Conservation (phyloP, 169 alveolate genomes). For the Cryptosporidium sp. region DNA sequence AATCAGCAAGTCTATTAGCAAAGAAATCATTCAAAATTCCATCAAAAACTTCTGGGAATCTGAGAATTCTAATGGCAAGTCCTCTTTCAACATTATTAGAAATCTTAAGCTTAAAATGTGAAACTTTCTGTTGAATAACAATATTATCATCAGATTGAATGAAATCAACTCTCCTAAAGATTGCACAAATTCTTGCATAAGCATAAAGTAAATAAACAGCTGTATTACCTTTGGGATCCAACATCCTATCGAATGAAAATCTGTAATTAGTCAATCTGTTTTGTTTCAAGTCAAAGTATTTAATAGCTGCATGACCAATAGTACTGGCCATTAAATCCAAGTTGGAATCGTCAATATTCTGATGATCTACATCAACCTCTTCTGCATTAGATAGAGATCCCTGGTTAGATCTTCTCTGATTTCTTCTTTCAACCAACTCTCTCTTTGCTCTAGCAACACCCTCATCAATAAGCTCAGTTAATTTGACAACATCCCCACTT, state of each 20-base stretch:
- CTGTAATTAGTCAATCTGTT: constrained; percentile 93
- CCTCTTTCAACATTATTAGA: constrained; percentile 81
- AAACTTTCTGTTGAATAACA: constrained; percentile 75
- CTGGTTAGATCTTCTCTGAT: background rate
- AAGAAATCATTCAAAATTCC: constrained; percentile 84
- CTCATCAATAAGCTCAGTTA: constrained; percentile 94
- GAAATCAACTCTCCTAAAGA: constrained; percentile 89
- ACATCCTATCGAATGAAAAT: constrained; percentile 97
- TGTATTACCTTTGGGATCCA: constrained; percentile 96
- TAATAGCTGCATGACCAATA: constrained; percentile 97
- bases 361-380: constrained; percentile 8
- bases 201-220: constrained; percentile 93
- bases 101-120: constrained; percentile 75
- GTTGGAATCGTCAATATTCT: constrained; percentile 55
- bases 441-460: constrained; percentile 94
- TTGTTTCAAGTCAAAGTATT: constrained; percentile 97
- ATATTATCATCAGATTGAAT: constrained; percentile 42
- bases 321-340: constrained; percentile 90
- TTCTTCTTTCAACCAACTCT: constrained; percentile 82
- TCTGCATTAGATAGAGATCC: background rate
- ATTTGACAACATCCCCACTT: constrained; percentile 93
- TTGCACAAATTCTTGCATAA: constrained; percentile 95
- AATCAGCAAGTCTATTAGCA: constrained; percentile 92
- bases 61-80: constrained; percentile 84
- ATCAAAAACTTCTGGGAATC: constrained; percentile 91